Conservation (phyloP, 768 basidiomycete genomes). For the Tylopilus intermedius region DNA sequence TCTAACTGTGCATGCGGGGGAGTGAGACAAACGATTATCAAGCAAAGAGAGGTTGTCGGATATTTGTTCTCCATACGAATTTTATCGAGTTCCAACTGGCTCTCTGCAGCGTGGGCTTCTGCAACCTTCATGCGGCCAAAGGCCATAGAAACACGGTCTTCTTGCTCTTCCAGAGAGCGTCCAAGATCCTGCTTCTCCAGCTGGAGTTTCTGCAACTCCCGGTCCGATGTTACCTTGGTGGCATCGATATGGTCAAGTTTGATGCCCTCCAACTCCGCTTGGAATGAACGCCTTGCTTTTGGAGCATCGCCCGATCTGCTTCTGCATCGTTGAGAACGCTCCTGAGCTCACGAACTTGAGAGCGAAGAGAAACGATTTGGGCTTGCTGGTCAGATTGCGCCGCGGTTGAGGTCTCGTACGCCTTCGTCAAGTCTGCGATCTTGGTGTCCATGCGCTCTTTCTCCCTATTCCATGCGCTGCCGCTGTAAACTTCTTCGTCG, state of each 20-base stretch:
- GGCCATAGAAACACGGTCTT: slow-evolving; percentile 66
- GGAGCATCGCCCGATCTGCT: slow-evolving; percentile 70
- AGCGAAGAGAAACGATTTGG: slow-evolving; percentile 78
- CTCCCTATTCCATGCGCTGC: slow-evolving; percentile 82
- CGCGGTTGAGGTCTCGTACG: slow-evolving; percentile 66
- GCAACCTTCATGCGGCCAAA: slow-evolving; percentile 79
- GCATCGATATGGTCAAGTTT: slow-evolving; percentile 71
- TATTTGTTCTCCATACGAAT: slow-evolving; percentile 80
- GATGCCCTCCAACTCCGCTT: slow-evolving; percentile 76
- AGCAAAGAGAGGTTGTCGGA: slow-evolving; percentile 28
- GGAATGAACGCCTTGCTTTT: slow-evolving; percentile 78
- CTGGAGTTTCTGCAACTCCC: slow-evolving; percentile 68
- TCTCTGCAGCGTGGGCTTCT: slow-evolving; percentile 69
- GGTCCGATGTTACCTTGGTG: slow-evolving; percentile 63
- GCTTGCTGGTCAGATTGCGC: slow-evolving; percentile 78
- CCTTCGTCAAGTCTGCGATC: slow-evolving; percentile 68
- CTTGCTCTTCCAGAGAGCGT: slow-evolving; percentile 71
- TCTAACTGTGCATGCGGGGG: slow-evolving; percentile 64
- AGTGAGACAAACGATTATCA: not conserved
- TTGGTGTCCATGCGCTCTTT: slow-evolving; percentile 82
- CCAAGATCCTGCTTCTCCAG: slow-evolving; percentile 81
- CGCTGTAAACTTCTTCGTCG: slow-evolving; percentile 74
- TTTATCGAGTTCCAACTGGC: slow-evolving; percentile 70
- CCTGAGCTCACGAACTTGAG: slow-evolving; percentile 80
- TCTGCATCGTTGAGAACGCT: slow-evolving; percentile 81